Base-by-base conservation (phyloP, 1,139 yeast species). In the Geotrichum fermentans region DNA sequence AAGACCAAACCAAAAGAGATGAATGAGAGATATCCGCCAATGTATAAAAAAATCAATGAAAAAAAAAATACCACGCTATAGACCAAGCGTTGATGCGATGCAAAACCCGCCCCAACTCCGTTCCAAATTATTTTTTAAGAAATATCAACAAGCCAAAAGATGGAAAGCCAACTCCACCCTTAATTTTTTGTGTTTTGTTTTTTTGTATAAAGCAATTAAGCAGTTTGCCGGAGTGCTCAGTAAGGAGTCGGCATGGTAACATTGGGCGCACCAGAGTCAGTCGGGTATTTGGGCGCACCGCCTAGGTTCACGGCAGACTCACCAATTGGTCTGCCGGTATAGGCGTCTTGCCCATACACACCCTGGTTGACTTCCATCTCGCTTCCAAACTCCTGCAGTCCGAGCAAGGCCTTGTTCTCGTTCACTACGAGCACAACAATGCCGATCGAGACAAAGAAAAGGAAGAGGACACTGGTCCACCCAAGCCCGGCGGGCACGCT, bases 401-500 rank as follows among this genome's bases (percentile, higher is more conserved):
- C 33, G 17, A 43, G 28, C 13, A 49, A 44, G 10, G 52, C 43
- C 33, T 47, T 44, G 17, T 44, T 46, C 33, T 47, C 53, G 34
- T 44, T 40, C 35, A 48, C 29, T 10, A 51, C 49, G 6, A 51
- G 49, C 2, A 32, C 34, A 13, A 51, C 49, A 26, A 51, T 47
- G 8, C 54, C 54, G 18, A 51, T 37, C 8, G 45, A 34, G 13
- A 46, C 41, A 10, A 38, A 28, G 32, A 51, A 51, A 14, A 47
- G 49, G 41, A 51, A 22, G 24, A 45, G 36, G n/a, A 48, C 41
- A 4, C 52, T 48, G 2, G 51, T 42, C 54, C 54, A 51, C 17
- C 51, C 54, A 14, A 51, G 45, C 1, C 54, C 54, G 10, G 51
- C 51, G 2, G 51, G 50, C 1, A 45, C 48, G 22, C 45, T 33